Percentiles rank a stretch among this genome's conserved stretches.
phyloP scores from a whole-genome alignment of 441 rosid species.

The Arabidopsis lyrata region DNA sequence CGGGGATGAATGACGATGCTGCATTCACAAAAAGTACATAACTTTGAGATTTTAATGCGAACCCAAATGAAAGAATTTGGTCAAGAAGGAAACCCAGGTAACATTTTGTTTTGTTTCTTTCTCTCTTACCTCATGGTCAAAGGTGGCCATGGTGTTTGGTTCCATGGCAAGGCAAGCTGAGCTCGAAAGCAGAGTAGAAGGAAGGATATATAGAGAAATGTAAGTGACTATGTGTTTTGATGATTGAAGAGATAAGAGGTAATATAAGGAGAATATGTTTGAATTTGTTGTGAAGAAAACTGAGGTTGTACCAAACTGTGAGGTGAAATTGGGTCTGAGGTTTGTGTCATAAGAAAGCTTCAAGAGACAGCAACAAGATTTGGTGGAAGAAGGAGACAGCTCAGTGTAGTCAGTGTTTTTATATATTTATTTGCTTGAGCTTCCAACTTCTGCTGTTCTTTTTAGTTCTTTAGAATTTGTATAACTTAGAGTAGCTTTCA shows the following conservation, averaged over 20 bases:
- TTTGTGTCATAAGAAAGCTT: constrained; percentile 50
- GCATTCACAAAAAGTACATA: constrained; percentile 21
- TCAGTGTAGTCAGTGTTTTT: constrained; percentile 19
- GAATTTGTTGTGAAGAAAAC: constrained; percentile 28
- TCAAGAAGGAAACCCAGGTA: constrained; percentile 37
- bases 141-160: constrained; percentile 65
- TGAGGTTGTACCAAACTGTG: constrained; percentile 75
- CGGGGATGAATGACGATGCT: constrained; percentile 57
- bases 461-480: constrained; percentile 39
- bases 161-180: constrained; percentile 45
- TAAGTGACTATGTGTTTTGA: constrained; percentile 28
- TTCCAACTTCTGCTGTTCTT: constrained; percentile 23
- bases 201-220: constrained; percentile 5
- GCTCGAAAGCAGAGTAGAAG: constrained; percentile 34
- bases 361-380: constrained; percentile 46
- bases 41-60: constrained; percentile 16
- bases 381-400: constrained; percentile 47
- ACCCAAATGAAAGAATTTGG: constrained; percentile 48
- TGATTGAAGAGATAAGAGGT: constrained; percentile 32
- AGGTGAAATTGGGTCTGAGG: constrained; percentile 77
- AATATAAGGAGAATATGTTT: constrained; percentile 29
- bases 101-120: background rate
- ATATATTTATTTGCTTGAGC: constrained; percentile 25
- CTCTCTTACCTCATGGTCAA: constrained; percentile 44
- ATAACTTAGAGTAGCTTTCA: constrained; percentile 40